A percentile compares a stretch with the other conserved stretches of the same genome.
Conservation (phyloP, 208 protist species). For the Acanthamoeba quina region DNA sequence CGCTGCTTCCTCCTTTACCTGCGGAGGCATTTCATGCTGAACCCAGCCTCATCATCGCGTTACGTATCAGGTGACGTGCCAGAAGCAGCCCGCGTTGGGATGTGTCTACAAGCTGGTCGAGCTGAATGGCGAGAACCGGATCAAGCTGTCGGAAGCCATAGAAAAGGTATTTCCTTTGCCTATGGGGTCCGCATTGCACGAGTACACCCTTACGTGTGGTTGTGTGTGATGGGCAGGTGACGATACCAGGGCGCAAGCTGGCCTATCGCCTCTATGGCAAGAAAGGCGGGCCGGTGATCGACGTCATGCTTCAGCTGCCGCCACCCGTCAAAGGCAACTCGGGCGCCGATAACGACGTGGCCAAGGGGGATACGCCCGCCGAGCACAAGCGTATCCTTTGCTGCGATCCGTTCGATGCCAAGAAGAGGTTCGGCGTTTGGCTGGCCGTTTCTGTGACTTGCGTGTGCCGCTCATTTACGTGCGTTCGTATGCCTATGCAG, state of each 20-base stretch:
- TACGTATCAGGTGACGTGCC: conserved; percentile 85
- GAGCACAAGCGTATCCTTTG: conserved; percentile 34
- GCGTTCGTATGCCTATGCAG: not conserved
- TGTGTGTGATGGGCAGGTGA: not conserved
- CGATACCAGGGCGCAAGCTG: conserved; percentile 30
- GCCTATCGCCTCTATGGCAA: conserved; percentile 41
- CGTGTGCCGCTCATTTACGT: not conserved
- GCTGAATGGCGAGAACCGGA: conserved; percentile 89
- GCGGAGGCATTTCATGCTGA: not conserved
- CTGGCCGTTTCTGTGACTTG: too few species aligned
- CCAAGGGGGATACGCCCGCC: not conserved
- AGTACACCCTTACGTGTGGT: not conserved
- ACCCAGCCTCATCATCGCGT: not conserved
- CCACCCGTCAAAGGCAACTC: not conserved
- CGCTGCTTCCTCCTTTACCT: not conserved
- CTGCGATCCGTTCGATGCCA: conserved; percentile 52
- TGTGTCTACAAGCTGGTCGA: conserved; percentile 95
- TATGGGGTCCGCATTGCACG: too few species aligned
- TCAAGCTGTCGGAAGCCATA: conserved; percentile 90
- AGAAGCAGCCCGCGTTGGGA: conserved; percentile 93
- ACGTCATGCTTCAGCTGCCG: conserved; percentile 40
- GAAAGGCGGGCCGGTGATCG: conserved; percentile 17
- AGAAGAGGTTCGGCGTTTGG: not conserved
- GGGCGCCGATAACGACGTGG: not conserved
- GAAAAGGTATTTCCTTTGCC: not conserved